Conservation (phyloP, 257 asterid genomes). For the Coffea canephora region DNA sequence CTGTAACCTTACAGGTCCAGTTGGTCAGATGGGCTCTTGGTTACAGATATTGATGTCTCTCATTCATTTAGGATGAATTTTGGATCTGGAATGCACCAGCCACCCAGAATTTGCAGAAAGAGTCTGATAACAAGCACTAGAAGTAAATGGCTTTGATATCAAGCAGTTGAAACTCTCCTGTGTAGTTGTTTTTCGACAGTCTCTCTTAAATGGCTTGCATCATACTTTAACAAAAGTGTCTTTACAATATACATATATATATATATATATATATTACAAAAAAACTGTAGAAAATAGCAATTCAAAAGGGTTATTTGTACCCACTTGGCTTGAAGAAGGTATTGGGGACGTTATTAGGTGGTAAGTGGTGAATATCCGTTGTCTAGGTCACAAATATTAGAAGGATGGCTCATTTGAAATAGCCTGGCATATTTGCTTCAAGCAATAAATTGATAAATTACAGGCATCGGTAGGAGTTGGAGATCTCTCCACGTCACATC, state of each 20-base stretch:
- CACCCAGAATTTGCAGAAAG: neutral
- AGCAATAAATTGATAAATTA: neutral
- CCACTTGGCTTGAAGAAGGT: too few species aligned
- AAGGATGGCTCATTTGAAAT: too few species aligned
- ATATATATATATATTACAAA: too few species aligned
- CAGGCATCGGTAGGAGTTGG: neutral
- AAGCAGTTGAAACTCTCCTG: neutral
- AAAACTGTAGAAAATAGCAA: too few species aligned
- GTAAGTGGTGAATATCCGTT: neutral
- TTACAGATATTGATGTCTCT: neutral
- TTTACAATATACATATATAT: too few species aligned
- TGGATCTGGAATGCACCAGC: neutral
- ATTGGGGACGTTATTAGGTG: neutral
- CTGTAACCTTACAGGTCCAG: slow-evolving; percentile 14
- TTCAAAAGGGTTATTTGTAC: too few species aligned
- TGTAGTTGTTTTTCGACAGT: neutral
- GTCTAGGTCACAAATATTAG: too few species aligned
- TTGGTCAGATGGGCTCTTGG: slow-evolving; percentile 19
- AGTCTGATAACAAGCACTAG: neutral
- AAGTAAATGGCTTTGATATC: neutral
- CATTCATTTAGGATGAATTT: neutral
- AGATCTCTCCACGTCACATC: too few species aligned
- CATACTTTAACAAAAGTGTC: neutral
- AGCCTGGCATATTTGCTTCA: neutral
- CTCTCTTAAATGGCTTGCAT: neutral